Base-by-base conservation (phyloP, 2,329 filamentous ascomycete genomes). In the Aspergillus sergii region DNA sequence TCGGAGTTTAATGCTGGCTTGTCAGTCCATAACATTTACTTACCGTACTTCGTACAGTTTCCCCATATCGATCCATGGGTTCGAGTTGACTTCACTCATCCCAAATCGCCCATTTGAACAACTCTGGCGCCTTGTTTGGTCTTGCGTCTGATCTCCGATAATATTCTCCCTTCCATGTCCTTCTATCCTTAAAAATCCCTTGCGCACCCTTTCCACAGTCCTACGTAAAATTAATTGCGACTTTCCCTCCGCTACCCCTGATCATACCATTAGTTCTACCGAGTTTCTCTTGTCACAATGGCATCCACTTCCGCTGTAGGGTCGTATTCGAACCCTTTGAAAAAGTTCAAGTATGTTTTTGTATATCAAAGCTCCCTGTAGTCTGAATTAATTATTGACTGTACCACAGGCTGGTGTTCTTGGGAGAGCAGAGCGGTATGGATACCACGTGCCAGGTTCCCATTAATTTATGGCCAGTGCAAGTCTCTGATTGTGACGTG, bases 301-400 rank as follows among this genome's bases (percentile, higher is more conserved):
- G 92, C 94, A 80, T 77, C 79, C 65, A 89, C 93, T 82, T 83
- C 88, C 73, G 82, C 81, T 64, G 89, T 89, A 76, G 92, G 91
- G 80, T 92, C 92, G 69, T 99, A 98, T 86, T 97, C 96, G 80
- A 98, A 98, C 85, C 95, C 95, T 75, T 85, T 99, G 83, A 99
- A 99, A 91, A 99, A 99, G 83, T 99, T 98, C 91, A 99, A 99
- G 94, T 97, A 85, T 64, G 81, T 71, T 34, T 30, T 45, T 26
- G 46, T 41, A 9, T 28, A 23, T 16, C 10, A 34, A 56, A 28
- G 7, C 8, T 8, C 8, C 6, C 39, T 14, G 39, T 23, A 36
- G 26, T 39, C 26, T 26, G 30, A 11, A 34, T 62, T 36, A 43
- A 48, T 64, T 62, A 71, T 72, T 79, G 71, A 78, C 66, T 54